Evolutionary conservation across 768 basidiomycete species (phyloP).

Genomic region (Phlegmacium glaucopus): DNA sequence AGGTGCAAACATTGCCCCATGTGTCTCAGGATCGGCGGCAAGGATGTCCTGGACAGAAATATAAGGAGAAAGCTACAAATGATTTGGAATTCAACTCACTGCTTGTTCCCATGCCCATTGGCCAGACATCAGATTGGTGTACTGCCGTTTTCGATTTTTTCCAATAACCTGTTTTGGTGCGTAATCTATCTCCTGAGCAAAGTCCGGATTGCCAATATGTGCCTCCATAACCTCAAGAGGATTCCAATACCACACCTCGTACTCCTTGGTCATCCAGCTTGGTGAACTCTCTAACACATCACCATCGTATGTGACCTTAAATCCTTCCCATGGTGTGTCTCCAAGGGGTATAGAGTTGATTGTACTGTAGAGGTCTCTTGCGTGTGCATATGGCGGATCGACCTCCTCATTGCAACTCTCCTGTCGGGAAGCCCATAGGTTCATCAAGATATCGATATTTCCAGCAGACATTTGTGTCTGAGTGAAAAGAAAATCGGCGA

Average conservation of each 20-base stretch:
- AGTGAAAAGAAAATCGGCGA: constrained; percentile 14
- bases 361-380: constrained; percentile 24
- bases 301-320: constrained; percentile 24
- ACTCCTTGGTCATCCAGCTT: constrained; percentile 25
- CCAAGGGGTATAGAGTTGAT: constrained; percentile 32
- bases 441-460: constrained; percentile 11
- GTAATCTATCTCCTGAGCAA: constrained; percentile 25
- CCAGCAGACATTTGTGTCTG: constrained; percentile 10
- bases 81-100: no score
- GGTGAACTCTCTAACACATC: constrained; percentile 15
- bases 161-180: constrained; percentile 12
- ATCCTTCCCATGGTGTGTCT: no score
- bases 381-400: constrained; percentile 24
- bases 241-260: constrained; percentile 31
- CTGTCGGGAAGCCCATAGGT: constrained; percentile 9
- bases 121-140: constrained; percentile 32
- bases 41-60: no score
- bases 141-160: constrained; percentile 19
- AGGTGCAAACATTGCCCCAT: constrained; percentile 9
- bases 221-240: constrained; percentile 20
- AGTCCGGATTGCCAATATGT: constrained; percentile 28
- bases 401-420: neutral
- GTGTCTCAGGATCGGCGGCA: no score
- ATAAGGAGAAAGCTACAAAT: no score
- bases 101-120: no score